phyloP scores from a whole-genome alignment of 192 early-diverging fungal genomes.

The Blastocladiella britannica region DNA sequence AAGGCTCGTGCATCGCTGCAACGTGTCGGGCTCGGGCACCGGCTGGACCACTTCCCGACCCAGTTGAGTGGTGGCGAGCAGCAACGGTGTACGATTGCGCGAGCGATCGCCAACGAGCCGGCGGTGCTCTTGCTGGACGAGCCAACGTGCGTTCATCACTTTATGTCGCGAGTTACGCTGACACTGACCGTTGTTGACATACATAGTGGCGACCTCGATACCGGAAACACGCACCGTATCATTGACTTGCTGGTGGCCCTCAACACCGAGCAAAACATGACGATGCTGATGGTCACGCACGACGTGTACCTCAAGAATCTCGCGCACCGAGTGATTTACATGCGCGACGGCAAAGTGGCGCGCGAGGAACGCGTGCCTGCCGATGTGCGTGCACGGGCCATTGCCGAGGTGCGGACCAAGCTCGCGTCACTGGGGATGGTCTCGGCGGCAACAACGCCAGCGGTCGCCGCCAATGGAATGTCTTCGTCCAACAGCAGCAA shows the following conservation, averaged over 20 bases:
- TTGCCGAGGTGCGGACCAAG: no score
- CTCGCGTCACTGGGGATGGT: no score
- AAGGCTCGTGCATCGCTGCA: slow-evolving; percentile 5
- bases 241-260: slow-evolving; percentile 9
- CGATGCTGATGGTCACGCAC: slow-evolving; percentile 16
- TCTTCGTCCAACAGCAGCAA: no score
- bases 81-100: slow-evolving; percentile 4
- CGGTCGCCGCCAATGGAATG: no score
- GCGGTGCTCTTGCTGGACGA: slow-evolving; percentile 4
- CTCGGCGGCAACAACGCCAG: no score
- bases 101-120: slow-evolving; percentile 2
- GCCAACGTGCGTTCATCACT: slow-evolving; percentile 2
- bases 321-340: slow-evolving; percentile 12
- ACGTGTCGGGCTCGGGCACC: slow-evolving; percentile 9
- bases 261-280: slow-evolving; percentile 10
- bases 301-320: slow-evolving; percentile 13
- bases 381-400: no score
- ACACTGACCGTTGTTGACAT: no score
- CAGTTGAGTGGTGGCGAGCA: slow-evolving; percentile 6
- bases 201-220: slow-evolving; percentile 14
- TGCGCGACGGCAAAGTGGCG: slow-evolving; percentile 13
- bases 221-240: slow-evolving; percentile 9
- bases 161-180: no score
- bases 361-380: no score
- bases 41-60: slow-evolving; percentile 8